A percentile compares a stretch with the other conserved stretches of the same genome.
phyloP scores from a whole-genome alignment of 805 yeast genomes.

The Clavispora fructus region DNA sequence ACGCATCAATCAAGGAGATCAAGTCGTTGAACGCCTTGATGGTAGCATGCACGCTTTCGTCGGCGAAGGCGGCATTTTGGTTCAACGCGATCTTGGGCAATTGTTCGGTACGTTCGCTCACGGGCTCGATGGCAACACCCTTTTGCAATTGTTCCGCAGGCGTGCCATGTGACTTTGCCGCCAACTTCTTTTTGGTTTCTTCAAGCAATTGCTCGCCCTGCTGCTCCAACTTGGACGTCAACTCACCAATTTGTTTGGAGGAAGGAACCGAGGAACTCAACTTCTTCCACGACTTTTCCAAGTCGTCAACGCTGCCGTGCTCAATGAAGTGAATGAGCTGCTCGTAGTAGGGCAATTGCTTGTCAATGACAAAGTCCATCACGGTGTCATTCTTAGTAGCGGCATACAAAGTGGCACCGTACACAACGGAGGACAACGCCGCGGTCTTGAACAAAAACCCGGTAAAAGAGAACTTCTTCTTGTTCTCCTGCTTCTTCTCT shows the following conservation, averaged over 20 bases:
- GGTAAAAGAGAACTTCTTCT: conserved; percentile 27
- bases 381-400: conserved; percentile 41
- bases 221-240: conserved; percentile 28
- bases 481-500: conserved; percentile 8
- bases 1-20: conserved; percentile 30
- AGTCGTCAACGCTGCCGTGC: conserved; percentile 29
- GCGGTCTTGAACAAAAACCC: conserved; percentile 28
- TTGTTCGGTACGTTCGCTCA: conserved; percentile 23
- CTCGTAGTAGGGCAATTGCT: conserved; percentile 39
- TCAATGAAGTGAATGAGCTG: conserved; percentile 35
- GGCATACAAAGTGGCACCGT: conserved; percentile 35
- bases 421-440: conserved; percentile 22
- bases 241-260: conserved; percentile 28
- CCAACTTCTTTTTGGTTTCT: conserved; percentile 32
- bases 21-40: conserved; percentile 35
- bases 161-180: conserved; percentile 13
- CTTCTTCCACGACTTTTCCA: conserved; percentile 16
- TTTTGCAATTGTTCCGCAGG: conserved; percentile 41
- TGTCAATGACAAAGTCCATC: conserved; percentile 40
- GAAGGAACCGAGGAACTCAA: conserved; percentile 21
- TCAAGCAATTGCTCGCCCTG: conserved; percentile 30
- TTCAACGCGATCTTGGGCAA: conserved; percentile 30
- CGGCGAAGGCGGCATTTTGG: conserved; percentile 20
- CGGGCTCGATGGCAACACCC: conserved; percentile 33
- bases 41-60: conserved; percentile 30